Base-by-base conservation (phyloP, 148 eudicot genomes). In the Rheum nobile region DNA sequence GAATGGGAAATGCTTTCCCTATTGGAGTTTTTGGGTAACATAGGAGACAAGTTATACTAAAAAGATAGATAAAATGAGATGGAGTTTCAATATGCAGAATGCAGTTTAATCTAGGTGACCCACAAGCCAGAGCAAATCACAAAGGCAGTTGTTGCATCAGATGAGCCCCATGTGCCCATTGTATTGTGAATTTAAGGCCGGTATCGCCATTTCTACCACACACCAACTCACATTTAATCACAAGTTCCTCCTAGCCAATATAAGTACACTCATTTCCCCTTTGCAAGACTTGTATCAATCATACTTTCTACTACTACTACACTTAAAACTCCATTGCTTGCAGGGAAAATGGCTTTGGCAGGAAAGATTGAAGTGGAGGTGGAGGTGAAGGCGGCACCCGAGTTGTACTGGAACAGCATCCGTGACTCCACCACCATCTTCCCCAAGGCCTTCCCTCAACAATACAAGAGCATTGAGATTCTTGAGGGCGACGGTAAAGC, bases 401-500 rank as follows among this genome's bases (percentile, higher is more conserved):
- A 82, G 4, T 86, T 91, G 83, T 72, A 85, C 67, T 94, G 98
- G 98, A 32, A 71, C 4, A 79, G 80, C 74, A 52, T 94, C 41
- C 75, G 84, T 52, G 88, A 94, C 68, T 86, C 93, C 1, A 31
- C 79, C 70, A 78, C 69, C 29, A 72, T 86, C 41, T 88, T 89
- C 82, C 98, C 95, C n/a, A 83, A 84, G 80, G 94, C 85, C 17
- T 77, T 87, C 76, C 90, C 98, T 71, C 76, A 89, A 24, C 78
- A 84, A 0, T 94, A 86, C 85, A 83, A 91, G 82, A 86, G 88
- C 80, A 85, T 94, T 48, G 83, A 94, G 73, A 74, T 94, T 32
- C 74, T 94, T 68, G 97, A 91, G 77, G 98, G 98, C 38, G 96
- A 86, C 74, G 98, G 94, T 43, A 86, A 83, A 29, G 68, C 83